These are phyloP conservation scores for Pholiota conissans DNA, from an alignment of 768 basidiomycete genomes.

Conservation along the genomic window DNA sequence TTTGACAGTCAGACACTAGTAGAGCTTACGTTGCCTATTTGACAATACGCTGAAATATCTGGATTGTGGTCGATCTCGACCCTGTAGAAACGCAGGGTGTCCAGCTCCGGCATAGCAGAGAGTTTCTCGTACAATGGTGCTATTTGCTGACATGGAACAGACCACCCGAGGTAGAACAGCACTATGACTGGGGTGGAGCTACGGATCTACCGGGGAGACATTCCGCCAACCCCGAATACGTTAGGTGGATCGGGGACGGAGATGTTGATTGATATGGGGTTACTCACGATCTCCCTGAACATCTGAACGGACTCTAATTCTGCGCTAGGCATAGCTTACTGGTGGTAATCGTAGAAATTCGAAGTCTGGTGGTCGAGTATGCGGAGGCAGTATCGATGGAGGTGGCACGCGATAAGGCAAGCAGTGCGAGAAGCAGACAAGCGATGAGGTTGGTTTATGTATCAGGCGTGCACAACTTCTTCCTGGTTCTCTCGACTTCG, in stretches of 20 bases:
- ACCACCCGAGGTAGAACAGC: slow-evolving; percentile 1
- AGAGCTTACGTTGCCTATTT: not conserved
- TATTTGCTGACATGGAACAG: slow-evolving; percentile 1
- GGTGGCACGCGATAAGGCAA: not conserved
- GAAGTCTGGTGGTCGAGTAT: not conserved
- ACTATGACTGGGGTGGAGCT: slow-evolving; percentile 5
- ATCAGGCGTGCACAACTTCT: not conserved
- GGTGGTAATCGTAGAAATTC: not conserved
- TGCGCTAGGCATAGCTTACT: not conserved
- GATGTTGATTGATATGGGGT: not conserved
- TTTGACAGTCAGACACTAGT: not conserved
- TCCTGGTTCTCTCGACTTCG: not conserved
- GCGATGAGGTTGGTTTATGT: not conserved
- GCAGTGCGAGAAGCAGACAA: not conserved
- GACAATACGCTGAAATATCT: slow-evolving; percentile 1
- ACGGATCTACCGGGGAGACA: not conserved
- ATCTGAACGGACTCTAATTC: not conserved
- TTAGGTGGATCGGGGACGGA: not conserved
- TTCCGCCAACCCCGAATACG: not conserved
- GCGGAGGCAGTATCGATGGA: not conserved
- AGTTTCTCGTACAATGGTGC: not conserved
- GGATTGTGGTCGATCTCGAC: slow-evolving; percentile 1
- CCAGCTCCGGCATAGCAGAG: not conserved
- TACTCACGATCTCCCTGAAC: slow-evolving; percentile 4
- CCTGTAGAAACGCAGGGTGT: not conserved